Conservation (phyloP, 2,329 filamentous ascomycete species). For the Exophiala sp. region DNA sequence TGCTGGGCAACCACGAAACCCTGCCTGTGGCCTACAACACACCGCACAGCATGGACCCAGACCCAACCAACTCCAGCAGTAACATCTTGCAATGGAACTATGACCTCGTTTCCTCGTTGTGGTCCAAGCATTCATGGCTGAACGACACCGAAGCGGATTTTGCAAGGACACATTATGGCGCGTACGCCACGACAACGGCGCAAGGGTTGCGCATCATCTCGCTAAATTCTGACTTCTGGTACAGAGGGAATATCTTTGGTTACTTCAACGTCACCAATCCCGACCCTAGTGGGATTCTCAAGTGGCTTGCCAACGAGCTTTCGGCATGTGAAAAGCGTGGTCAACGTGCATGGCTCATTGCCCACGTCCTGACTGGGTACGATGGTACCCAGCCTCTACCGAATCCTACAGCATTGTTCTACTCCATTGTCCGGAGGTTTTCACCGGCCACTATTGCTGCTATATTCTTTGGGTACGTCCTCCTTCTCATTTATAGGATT, state of each 20-base stretch:
- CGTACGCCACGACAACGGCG: slow-evolving; percentile 46
- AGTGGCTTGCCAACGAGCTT: slow-evolving; percentile 48
- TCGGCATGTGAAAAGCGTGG: slow-evolving; percentile 48
- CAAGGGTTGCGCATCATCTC: slow-evolving; percentile 50
- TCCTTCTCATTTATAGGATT: no score
- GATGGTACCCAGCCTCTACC: slow-evolving; percentile 50
- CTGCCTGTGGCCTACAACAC: no score
- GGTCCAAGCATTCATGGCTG: slow-evolving; percentile 54
- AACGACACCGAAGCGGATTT: slow-evolving; percentile 40
- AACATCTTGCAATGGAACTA: slow-evolving; percentile 50
- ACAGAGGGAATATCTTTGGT: slow-evolving; percentile 41
- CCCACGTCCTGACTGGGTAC: slow-evolving; percentile 52
- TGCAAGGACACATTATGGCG: slow-evolving; percentile 51
- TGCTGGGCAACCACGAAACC: slow-evolving; percentile 54
- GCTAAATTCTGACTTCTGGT: slow-evolving; percentile 50
- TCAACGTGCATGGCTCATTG: slow-evolving; percentile 52
- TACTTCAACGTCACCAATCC: slow-evolving; percentile 45
- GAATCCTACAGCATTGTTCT: slow-evolving; percentile 50
- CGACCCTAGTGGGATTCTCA: slow-evolving; percentile 46
- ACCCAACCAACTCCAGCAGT: no score
- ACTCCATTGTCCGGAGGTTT: slow-evolving; percentile 44
- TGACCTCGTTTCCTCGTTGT: slow-evolving; percentile 50
- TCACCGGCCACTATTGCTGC: slow-evolving; percentile 51
- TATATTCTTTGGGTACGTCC: slow-evolving; percentile 52
- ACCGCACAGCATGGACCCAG: no score